Percentiles rank a stretch among this genome's conserved stretches.
Evolutionary conservation across 495 filamentous ascomycete species (phyloP).

Genomic region (Penicillium angulare): DNA sequence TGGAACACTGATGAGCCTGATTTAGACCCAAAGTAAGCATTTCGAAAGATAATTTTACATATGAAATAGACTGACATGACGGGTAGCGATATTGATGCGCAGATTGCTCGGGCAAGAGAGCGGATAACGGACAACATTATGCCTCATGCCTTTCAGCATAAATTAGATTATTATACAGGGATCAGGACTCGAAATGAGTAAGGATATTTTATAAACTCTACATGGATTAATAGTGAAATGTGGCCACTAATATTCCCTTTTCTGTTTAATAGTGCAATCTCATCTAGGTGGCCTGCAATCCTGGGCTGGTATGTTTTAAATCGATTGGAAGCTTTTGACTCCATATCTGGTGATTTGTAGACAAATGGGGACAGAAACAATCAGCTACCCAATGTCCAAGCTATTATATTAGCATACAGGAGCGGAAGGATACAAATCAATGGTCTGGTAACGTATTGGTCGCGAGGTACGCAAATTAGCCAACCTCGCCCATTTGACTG

Average conservation of each 20-base stretch:
- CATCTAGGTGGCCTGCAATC: neutral
- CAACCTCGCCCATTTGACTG: conserved; percentile 1
- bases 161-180: neutral
- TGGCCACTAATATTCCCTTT: neutral
- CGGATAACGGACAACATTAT: conserved; percentile 12
- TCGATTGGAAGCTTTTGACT: neutral
- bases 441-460: conserved; percentile 10
- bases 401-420: neutral
- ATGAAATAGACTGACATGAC: neutral
- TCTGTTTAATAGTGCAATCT: neutral
- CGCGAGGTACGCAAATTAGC: neutral
- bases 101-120: conserved; percentile 10
- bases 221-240: no score
- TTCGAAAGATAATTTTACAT: neutral
- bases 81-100: conserved; percentile 8
- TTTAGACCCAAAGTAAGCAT: neutral
- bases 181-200: neutral
- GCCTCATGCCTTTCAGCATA: conserved; percentile 9
- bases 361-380: neutral
- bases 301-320: neutral
- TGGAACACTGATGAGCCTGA: conserved; percentile 9
- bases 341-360: neutral
- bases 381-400: neutral
- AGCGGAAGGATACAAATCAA: neutral
- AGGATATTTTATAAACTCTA: no score